Evolutionary conservation across 306 rosid genomes (phyloP).

Genomic region (Begonia peltatifolia): DNA sequence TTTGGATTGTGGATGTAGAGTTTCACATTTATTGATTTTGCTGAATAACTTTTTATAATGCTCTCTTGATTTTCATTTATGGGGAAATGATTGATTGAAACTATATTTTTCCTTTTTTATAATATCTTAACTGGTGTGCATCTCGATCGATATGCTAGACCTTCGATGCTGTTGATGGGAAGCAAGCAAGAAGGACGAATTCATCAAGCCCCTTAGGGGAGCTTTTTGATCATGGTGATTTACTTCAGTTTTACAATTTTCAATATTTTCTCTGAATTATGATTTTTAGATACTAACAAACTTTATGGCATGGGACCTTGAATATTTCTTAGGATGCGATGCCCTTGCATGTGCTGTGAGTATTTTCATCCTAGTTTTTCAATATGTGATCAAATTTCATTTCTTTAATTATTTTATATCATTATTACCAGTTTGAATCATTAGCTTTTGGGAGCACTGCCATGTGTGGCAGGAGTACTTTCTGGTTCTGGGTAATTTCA

Average conservation of each 20-base stretch:
- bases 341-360: conserved; percentile 96
- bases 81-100: no score
- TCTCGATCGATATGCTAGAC: conserved; percentile 27
- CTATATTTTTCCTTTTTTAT: no score
- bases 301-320: conserved; percentile 1
- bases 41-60: no score
- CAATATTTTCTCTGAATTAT: no score
- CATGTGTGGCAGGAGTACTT: conserved; percentile 73
- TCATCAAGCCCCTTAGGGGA: conserved; percentile 97
- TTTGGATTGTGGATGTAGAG: no score
- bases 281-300: no score
- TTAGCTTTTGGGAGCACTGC: conserved; percentile 93
- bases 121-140: no score
- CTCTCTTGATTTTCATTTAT: no score
- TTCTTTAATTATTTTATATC: conserved; percentile 3
- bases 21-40: no score
- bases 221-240: conserved; percentile 88
- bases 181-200: conserved; percentile 94
- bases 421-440: conserved; percentile 54
- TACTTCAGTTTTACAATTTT: not conserved
- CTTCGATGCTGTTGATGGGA: conserved; percentile 97
- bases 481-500: conserved; percentile 96
- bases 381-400: not conserved
- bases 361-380: conserved; percentile 12
- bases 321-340: conserved; percentile 79